These are phyloP conservation scores for Obelidium mucronatum DNA, from an alignment of 192 early-diverging fungal species.

Conservation along the genomic window DNA sequence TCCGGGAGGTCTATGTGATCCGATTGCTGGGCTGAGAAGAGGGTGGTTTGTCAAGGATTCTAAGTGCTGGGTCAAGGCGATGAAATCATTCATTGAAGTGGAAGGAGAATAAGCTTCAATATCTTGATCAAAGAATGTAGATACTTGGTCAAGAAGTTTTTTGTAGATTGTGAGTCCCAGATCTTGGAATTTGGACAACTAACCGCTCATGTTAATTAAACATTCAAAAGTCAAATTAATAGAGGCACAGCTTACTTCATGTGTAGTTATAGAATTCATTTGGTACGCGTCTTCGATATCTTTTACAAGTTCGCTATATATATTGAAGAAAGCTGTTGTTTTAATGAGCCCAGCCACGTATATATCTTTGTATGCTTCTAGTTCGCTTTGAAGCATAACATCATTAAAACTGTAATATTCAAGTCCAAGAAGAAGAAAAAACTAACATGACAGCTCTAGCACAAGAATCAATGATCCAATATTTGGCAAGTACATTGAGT, in stretches of 20 bases:
- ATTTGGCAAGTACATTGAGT: conserved; percentile 23
- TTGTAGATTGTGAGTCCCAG: background rate
- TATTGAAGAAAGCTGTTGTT: conserved; percentile 6
- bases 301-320: background rate
- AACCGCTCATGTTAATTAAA: conserved; percentile 25
- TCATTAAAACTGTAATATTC: background rate
- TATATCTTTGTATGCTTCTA: conserved; percentile 28
- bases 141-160: conserved; percentile 28
- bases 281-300: conserved; percentile 8
- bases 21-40: background rate
- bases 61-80: too few relatives aligned
- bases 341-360: conserved; percentile 30
- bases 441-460: conserved; percentile 36
- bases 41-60: conserved; percentile 17
- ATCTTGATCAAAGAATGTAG: conserved; percentile 40
- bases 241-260: conserved; percentile 5
- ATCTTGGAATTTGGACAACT: conserved; percentile 28
- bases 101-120: background rate
- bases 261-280: conserved; percentile 8
- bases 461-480: conserved; percentile 35
- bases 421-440: background rate
- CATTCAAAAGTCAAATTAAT: background rate
- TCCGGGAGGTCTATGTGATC: background rate
- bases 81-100: too few relatives aligned
- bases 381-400: conserved; percentile 19